A percentile compares a stretch with the other conserved stretches of the same genome.
These are phyloP conservation scores for Aspergillus sp. DNA, from an alignment of 2,329 filamentous ascomycete genomes.

Conservation along the genomic window DNA sequence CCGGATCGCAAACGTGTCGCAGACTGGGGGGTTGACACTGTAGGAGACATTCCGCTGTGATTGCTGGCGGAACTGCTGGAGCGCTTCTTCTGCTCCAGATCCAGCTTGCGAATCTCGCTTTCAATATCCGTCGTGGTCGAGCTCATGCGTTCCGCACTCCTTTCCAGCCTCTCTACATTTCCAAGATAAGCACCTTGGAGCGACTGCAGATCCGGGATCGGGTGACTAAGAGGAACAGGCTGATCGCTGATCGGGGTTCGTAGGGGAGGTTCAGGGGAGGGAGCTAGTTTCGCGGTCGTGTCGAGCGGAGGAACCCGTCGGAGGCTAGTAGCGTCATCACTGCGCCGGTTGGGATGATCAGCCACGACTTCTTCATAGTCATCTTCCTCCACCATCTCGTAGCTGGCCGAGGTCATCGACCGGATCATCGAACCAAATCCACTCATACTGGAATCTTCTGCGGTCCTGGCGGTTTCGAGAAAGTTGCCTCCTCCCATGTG, in stretches of 20 bases:
- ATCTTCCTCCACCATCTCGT: slow-evolving; percentile 44
- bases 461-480: slow-evolving; percentile 23
- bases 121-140: slow-evolving; percentile 41
- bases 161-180: slow-evolving; percentile 47
- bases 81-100: slow-evolving; percentile 39
- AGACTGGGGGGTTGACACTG: slow-evolving; percentile 35
- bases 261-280: slow-evolving; percentile 23
- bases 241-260: slow-evolving; percentile 37
- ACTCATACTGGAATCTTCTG: slow-evolving; percentile 18
- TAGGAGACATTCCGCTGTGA: slow-evolving; percentile 37
- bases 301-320: slow-evolving; percentile 26
- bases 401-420: slow-evolving; percentile 34
- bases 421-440: slow-evolving; percentile 31
- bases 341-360: slow-evolving; percentile 9
- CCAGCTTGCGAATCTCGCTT: slow-evolving; percentile 42
- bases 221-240: slow-evolving; percentile 42
- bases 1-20: slow-evolving; percentile 31
- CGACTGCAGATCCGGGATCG: slow-evolving; percentile 46
- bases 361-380: slow-evolving; percentile 38
- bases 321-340: slow-evolving; percentile 5
- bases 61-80: slow-evolving; percentile 40
- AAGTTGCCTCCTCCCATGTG: slow-evolving; percentile 24
- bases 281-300: slow-evolving; percentile 11
- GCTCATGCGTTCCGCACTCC: slow-evolving; percentile 45
- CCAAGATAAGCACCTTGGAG: slow-evolving; percentile 46